Base-by-base conservation (phyloP, 352 stramenopile species). In the Phytophthora brassicae region DNA sequence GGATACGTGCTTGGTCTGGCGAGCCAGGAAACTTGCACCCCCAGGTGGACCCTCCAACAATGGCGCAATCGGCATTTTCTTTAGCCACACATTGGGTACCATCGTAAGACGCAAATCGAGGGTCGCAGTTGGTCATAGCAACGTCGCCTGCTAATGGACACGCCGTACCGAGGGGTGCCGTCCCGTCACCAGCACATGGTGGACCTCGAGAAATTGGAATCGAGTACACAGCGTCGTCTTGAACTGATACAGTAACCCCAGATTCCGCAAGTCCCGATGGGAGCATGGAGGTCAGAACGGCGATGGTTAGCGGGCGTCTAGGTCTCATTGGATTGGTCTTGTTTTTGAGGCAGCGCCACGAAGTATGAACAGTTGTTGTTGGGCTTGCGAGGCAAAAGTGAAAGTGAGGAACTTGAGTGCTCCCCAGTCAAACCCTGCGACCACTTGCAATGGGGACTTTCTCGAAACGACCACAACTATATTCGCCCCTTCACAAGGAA, bases 1-100 rank as follows among this genome's bases (percentile, higher is more conserved):
- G n/a, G n/a, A n/a, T n/a, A n/a, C n/a, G n/a, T 31, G 26, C 26
- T 31, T 4, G 4, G 26, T 8, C 26, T 31, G 4, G 26, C 4
- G 26, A 31, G 4, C 26, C 26, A 31, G 26, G 26, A 31, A 31
- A 31, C 26, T 9, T 8, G 26, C 26, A 31, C 8, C 26, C 26
- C 26, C 26, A 31, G 4, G 26, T 31, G 26, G 26, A 31, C 4
- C 8, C 26, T 8, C 4, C 26, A 26, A 60, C 16, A 41, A 51
- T 50, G 14, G 16, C 19, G 23, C 36, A 60, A 33, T 60, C 28
- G 6, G 19, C 52, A 24, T 60, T 29, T 24, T 49, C 24, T 11
- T 20, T 43, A 13, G 38, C 50, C 12, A 58, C 39, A 7, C 26
- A 50, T 4, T 50, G 7, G 8, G 39, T 31, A 1, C 41, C 41